A percentile compares a stretch with the other conserved stretches of the same genome.
Conservation (phyloP, 2,329 filamentous ascomycete species). For the Pseudocercospora fijiensis region DNA sequence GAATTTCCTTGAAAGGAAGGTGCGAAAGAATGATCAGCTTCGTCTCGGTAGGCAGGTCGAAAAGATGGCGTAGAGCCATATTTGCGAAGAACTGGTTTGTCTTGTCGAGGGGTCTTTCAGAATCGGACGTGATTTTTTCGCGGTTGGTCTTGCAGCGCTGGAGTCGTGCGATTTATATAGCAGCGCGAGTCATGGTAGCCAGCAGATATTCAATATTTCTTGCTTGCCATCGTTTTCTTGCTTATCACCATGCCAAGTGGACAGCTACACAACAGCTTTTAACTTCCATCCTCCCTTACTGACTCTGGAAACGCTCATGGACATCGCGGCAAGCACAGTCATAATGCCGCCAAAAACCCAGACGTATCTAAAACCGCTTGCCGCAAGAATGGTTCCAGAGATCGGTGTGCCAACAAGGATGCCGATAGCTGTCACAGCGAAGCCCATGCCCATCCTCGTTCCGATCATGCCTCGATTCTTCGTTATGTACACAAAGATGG, state of each 20-base stretch:
- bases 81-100: not conserved
- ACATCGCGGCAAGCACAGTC: slow-evolving; percentile 29
- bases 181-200: not conserved
- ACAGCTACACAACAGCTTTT: slow-evolving; percentile 19
- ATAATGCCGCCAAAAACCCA: slow-evolving; percentile 48
- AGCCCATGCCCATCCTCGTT: slow-evolving; percentile 57
- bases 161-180: not conserved
- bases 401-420: slow-evolving; percentile 56
- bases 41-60: not conserved
- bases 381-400: slow-evolving; percentile 54
- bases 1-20: not conserved
- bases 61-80: not conserved
- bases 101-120: not conserved
- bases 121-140: not conserved
- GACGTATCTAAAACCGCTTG: slow-evolving; percentile 44
- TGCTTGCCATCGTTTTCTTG: not conserved
- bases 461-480: slow-evolving; percentile 48
- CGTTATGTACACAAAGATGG: slow-evolving; percentile 47
- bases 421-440: slow-evolving; percentile 52
- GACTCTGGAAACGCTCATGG: slow-evolving; percentile 30
- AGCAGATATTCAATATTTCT: not conserved
- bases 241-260: not conserved
- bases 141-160: not conserved
- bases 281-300: slow-evolving; percentile 32
- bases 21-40: not conserved